Percentiles rank a stretch among this genome's conserved stretches.
phyloP scores from a whole-genome alignment of 345 rosid genomes.

The Syzygium oleosum region DNA sequence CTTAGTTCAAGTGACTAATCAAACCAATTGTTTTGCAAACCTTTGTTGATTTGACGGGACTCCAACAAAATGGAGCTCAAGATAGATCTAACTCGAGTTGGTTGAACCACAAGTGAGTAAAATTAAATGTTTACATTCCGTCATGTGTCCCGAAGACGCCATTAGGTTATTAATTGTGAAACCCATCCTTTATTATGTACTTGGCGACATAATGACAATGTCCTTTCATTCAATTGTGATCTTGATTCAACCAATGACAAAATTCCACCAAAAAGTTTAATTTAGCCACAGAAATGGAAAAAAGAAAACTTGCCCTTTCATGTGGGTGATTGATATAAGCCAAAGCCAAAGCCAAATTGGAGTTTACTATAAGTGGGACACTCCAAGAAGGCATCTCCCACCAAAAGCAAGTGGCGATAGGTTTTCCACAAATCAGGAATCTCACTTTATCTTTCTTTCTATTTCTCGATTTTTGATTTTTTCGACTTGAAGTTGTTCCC shows the following conservation, averaged over 20 bases:
- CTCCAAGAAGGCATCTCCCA: neutral
- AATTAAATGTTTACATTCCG: fast-evolving
- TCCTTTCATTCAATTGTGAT: neutral
- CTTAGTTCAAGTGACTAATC: neutral
- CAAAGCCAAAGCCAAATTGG: neutral
- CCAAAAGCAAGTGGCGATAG: neutral
- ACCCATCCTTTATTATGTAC: neutral
- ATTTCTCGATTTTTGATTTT: neutral
- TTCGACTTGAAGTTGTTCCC: neutral
- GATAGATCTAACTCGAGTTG: neutral
- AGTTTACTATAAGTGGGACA: neutral
- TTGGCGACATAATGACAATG: neutral
- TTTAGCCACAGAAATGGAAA: neutral
- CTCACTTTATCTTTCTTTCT: neutral
- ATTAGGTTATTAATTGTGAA: neutral
- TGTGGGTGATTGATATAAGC: neutral
- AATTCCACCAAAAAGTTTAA: neutral
- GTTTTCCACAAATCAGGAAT: neutral
- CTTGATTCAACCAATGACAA: neutral
- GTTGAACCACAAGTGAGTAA: neutral
- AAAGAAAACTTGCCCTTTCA: neutral
- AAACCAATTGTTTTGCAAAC: neutral
- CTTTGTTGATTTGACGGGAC: neutral
- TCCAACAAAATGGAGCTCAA: neutral
- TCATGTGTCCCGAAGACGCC: neutral